phyloP scores from a whole-genome alignment of 2,329 filamentous ascomycete species.

The Aspergillus fischeri region DNA sequence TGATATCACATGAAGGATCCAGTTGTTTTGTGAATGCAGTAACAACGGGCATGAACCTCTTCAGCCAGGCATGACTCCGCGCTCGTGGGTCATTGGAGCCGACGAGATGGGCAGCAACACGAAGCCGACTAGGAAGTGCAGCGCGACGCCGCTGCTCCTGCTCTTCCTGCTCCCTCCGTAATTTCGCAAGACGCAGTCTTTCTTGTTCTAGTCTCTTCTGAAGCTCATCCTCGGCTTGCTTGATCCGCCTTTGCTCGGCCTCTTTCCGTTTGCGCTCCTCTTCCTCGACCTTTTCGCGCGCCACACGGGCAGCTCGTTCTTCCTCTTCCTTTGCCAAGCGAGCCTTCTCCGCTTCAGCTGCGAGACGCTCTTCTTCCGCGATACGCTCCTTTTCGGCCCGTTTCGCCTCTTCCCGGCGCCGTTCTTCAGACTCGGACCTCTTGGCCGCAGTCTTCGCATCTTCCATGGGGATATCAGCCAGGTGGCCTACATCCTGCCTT shows the following conservation, averaged over 20 bases:
- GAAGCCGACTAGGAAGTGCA: conserved; percentile 43
- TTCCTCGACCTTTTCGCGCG: conserved; percentile 41
- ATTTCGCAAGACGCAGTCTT: conserved; percentile 39
- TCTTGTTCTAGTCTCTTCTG: conserved; percentile 42
- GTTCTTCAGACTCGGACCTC: conserved; percentile 23
- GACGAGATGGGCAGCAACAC: conserved; percentile 42
- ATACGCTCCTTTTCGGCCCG: conserved; percentile 30
- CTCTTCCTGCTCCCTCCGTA: conserved; percentile 43
- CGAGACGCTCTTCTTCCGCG: conserved; percentile 27
- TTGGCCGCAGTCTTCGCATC: conserved; percentile 18
- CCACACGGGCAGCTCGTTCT: conserved; percentile 31
- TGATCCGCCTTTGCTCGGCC: conserved; percentile 40
- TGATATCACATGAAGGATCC: conserved; percentile 33
- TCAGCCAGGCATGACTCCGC: conserved; percentile 41
- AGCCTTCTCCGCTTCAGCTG: conserved; percentile 27
- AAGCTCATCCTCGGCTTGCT: conserved; percentile 45
- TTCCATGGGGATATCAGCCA: conserved; percentile 30
- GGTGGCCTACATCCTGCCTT: conserved; percentile 22
- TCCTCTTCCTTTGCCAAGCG: conserved; percentile 32
- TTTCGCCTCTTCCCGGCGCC: conserved; percentile 21
- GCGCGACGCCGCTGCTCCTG: conserved; percentile 45
- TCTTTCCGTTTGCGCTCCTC: conserved; percentile 41
- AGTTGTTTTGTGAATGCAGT: conserved; percentile 43
- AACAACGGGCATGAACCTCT: conserved; percentile 44
- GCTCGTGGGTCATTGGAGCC: conserved; percentile 40